Evolutionary conservation across 2,329 filamentous ascomycete genomes (phyloP), one percentile per base, ranked within the genome.

Genomic region (Emergomyces orientalis): DNA sequence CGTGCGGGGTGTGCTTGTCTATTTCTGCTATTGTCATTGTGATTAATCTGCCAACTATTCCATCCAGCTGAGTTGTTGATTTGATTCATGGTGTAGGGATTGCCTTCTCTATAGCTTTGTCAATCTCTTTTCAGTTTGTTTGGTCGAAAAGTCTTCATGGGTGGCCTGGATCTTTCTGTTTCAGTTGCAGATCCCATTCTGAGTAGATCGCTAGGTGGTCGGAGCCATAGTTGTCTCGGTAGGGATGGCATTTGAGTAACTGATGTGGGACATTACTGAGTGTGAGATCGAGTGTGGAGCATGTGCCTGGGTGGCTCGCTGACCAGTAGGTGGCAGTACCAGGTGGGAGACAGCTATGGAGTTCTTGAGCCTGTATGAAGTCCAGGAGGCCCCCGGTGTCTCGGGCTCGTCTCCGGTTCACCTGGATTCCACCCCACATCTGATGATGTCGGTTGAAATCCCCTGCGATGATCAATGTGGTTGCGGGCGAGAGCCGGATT

Each of bases 221-320:
- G 1, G 66, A 70, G 27, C 69, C 60, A 41, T 71, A 69, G 62
- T 69, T 66, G 17, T 70, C 65, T 32, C 66, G 63, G 61, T 71
- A 69, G 1, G 70, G 65, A 7, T 68, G 63, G 58, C 61, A 71
- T 51, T 67, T 69, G 2, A 70, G 47, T 14, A 71, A 62, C 11
- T 25, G 27, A 1, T 30, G 32, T 17, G 43, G 45, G 19, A 62
- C 43, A 9, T 69, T 55, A 0, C 64, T 69, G 2, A 69, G 43
- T 9, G 63, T 68, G 0, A 67, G 64, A 41, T 69, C 64, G 6
- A 70, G 51, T 0, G 56, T 62, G 0, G 64, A 69, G 13, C n/a
- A 41, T 39, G 55, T 60, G 8, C 65, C 65, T 5, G 65, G 65
- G 37, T 64, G 4, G 54, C 51, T 65, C 22, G 63, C 43, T 1